These are phyloP conservation scores for Brettanomyces sp. DNA, from an alignment of 805 yeast species.

Conservation along the genomic window DNA sequence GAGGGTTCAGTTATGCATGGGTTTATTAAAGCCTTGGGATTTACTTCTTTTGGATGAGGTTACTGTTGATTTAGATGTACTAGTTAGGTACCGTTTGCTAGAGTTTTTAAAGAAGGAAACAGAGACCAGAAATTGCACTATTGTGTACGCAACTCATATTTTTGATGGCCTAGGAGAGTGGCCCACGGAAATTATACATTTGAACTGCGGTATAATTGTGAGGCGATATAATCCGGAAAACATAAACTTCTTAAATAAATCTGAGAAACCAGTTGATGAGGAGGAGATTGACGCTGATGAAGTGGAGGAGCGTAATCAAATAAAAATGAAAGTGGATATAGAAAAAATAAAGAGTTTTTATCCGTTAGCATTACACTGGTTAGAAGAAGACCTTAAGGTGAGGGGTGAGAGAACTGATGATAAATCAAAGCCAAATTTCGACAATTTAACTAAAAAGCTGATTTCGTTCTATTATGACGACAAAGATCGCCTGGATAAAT, in stretches of 20 bases:
- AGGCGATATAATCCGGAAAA: slow-evolving; percentile 28
- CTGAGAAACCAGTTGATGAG: slow-evolving; percentile 5
- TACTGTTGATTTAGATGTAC: slow-evolving; percentile 91
- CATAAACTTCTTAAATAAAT: slow-evolving; percentile 22
- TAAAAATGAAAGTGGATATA: slow-evolving; percentile 23
- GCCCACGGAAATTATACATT: slow-evolving; percentile 79
- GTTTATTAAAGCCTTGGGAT: slow-evolving; percentile 84
- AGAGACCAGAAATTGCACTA: slow-evolving; percentile 54
- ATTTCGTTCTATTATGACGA: slow-evolving; percentile 35
- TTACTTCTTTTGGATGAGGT: slow-evolving; percentile 88
- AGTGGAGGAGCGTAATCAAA: slow-evolving; percentile 8
- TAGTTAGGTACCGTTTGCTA: slow-evolving; percentile 71
- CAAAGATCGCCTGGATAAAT: slow-evolving; percentile 34
- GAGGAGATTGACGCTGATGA: slow-evolving; percentile 2
- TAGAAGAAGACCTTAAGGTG: slow-evolving; percentile 38
- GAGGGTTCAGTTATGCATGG: slow-evolving; percentile 91
- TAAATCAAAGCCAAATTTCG: slow-evolving; percentile 41
- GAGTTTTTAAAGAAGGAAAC: slow-evolving; percentile 71
- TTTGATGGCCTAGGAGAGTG: slow-evolving; percentile 90
- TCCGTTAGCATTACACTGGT: slow-evolving; percentile 68
- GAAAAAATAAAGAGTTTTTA: slow-evolving; percentile 47
- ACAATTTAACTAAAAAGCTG: slow-evolving; percentile 37
- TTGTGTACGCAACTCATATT: slow-evolving; percentile 91
- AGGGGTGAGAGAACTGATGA: slow-evolving; percentile 48
- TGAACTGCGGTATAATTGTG: slow-evolving; percentile 53